Conservation (phyloP, 495 filamentous ascomycete genomes). For the Usnea hakonensis region DNA sequence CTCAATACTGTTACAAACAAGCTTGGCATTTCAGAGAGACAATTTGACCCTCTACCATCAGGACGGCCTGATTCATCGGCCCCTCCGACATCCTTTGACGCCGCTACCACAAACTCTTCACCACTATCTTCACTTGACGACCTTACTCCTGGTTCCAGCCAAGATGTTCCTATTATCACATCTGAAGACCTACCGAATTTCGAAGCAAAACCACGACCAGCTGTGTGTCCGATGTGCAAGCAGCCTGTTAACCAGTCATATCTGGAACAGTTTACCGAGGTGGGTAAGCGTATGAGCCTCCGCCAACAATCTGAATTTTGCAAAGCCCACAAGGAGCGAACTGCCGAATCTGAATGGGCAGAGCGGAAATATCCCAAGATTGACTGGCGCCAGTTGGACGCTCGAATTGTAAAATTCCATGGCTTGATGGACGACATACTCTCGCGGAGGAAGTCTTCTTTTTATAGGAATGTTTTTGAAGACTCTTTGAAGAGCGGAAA, state of each 20-base stretch:
- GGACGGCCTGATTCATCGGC: not conserved
- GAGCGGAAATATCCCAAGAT: conserved; percentile 67
- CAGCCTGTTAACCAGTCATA: conserved; percentile 47
- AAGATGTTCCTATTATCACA: not conserved
- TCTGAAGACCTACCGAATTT: not conserved
- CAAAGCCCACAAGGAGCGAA: conserved; percentile 52
- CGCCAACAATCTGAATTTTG: conserved; percentile 64
- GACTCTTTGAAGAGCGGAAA: conserved; percentile 51
- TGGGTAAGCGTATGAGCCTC: conserved; percentile 46
- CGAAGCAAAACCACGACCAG: not conserved
- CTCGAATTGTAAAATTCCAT: conserved; percentile 53
- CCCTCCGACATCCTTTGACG: conserved; percentile 7
- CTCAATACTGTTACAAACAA: not conserved
- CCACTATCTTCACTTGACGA: conserved; percentile 10
- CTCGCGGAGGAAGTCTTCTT: conserved; percentile 45
- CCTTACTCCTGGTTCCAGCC: not conserved
- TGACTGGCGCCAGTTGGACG: conserved; percentile 62
- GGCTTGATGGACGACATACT: conserved; percentile 51
- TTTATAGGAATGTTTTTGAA: conserved; percentile 55
- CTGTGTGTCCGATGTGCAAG: conserved; percentile 61
- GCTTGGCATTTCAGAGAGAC: conserved; percentile 3
- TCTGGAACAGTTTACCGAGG: conserved; percentile 38
- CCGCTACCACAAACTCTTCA: not conserved
- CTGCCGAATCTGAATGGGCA: conserved; percentile 54
- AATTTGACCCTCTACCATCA: not conserved